Percentiles rank a stretch among this genome's conserved stretches.
These are phyloP conservation scores for Claviceps lovelessii DNA, from an alignment of 2,329 filamentous ascomycete genomes.

Conservation along the genomic window DNA sequence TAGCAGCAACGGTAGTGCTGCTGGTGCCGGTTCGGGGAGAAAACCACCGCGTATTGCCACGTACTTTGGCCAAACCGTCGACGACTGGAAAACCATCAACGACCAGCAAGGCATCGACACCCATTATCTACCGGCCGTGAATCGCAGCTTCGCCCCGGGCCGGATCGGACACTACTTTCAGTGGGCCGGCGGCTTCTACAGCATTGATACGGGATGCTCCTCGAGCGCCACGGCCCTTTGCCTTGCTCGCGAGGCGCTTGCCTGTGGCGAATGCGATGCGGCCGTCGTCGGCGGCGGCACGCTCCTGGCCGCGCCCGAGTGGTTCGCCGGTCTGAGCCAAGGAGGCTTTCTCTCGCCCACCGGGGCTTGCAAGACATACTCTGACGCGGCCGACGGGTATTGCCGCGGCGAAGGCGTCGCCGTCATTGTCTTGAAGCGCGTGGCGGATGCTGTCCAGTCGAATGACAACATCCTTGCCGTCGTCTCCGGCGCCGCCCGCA, in stretches of 20 bases:
- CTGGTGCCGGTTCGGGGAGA: not conserved
- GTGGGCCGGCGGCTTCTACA: slow-evolving; percentile 40
- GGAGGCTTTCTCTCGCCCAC: not conserved
- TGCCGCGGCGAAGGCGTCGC: slow-evolving; percentile 66
- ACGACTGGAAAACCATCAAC: slow-evolving; percentile 67
- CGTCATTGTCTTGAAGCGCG: slow-evolving; percentile 61
- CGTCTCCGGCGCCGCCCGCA: slow-evolving; percentile 61
- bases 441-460: slow-evolving; percentile 62
- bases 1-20: not conserved
- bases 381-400: slow-evolving; percentile 68
- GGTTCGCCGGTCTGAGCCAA: slow-evolving; percentile 53
- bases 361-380: slow-evolving; percentile 54
- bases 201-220: slow-evolving; percentile 65
- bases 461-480: slow-evolving; percentile 65
- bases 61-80: slow-evolving; percentile 61
- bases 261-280: slow-evolving; percentile 56
- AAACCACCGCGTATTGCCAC: slow-evolving; percentile 41
- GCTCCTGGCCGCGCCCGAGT: slow-evolving; percentile 50
- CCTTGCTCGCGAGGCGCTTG: slow-evolving; percentile 30
- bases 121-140: not conserved
- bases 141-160: slow-evolving; percentile 1
- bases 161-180: slow-evolving; percentile 22
- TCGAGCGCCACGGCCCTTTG: slow-evolving; percentile 58
- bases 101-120: slow-evolving; percentile 54
- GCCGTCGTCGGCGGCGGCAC: slow-evolving; percentile 33